Percentiles rank a stretch among this genome's conserved stretches.
phyloP scores from a whole-genome alignment of 495 filamentous ascomycete genomes.

The Neurospora cerealis region DNA sequence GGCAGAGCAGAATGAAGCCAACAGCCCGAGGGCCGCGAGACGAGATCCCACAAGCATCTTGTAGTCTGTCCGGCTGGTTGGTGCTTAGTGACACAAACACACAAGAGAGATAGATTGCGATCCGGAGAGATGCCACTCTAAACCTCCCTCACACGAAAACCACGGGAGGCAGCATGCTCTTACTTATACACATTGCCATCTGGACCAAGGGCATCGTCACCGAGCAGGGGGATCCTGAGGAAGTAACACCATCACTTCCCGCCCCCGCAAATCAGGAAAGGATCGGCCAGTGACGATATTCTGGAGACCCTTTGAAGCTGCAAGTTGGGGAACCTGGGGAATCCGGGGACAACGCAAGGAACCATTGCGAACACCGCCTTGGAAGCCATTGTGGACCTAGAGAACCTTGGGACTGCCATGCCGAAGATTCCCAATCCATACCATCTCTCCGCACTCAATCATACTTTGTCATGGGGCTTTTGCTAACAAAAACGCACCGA shows the following conservation, averaged over 20 bases:
- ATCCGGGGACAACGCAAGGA: neutral
- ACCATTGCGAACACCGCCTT: neutral
- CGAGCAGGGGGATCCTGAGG: neutral
- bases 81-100: neutral
- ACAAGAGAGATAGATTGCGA: neutral
- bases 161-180: neutral
- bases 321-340: neutral
- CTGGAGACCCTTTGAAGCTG: neutral
- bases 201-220: neutral
- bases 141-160: neutral
- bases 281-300: neutral
- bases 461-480: neutral
- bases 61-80: neutral
- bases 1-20: slow-evolving; percentile 9
- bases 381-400: neutral
- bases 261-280: neutral
- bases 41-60: slow-evolving; percentile 7
- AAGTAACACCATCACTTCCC: neutral
- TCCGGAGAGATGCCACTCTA: neutral
- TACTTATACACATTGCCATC: neutral
- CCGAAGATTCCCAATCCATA: neutral
- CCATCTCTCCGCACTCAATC: neutral
- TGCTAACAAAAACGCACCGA: neutral
- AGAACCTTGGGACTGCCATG: neutral
- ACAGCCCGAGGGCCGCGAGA: slow-evolving; percentile 10